Percentiles rank a stretch among this genome's conserved stretches.
phyloP scores from a whole-genome alignment of 257 asterid species.

The Lycium ferocissimum region DNA sequence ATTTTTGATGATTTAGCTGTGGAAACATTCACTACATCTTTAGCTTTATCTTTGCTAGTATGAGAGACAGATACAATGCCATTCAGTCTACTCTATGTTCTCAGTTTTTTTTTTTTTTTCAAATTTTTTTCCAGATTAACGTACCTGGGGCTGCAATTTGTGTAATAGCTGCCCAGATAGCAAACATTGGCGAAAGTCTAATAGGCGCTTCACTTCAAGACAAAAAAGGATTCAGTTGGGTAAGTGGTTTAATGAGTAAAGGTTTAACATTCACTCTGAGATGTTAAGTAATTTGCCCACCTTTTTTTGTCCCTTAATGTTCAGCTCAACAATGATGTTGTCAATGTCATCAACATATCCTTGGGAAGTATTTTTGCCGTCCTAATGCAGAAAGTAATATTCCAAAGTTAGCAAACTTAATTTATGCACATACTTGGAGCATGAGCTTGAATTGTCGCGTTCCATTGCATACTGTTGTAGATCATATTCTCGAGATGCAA shows the following conservation, averaged over 20 bases:
- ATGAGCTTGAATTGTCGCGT: neutral
- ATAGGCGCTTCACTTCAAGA: constrained; percentile 81
- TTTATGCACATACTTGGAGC: neutral
- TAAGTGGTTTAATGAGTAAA: constrained; percentile 32
- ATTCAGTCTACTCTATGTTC: neutral
- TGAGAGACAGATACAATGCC: neutral
- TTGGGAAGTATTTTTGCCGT: constrained; percentile 87
- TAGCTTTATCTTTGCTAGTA: neutral
- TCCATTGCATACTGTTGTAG: constrained; percentile 25
- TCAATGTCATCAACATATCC: constrained; percentile 81
- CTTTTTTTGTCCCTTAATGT: constrained; percentile 26
- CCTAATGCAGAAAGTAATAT: constrained; percentile 59
- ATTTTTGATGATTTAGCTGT: neutral
- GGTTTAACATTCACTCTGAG: neutral
- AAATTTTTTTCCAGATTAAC: constrained; percentile 53
- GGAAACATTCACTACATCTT: neutral
- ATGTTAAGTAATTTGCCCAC: neutral
- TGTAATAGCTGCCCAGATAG: constrained; percentile 88
- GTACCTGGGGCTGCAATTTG: constrained; percentile 62
- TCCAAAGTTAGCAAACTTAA: constrained; percentile 39
- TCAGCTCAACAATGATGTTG: constrained; percentile 86
- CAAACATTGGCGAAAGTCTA: constrained; percentile 94
- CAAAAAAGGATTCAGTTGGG: constrained; percentile 66
- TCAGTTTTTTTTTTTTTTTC: neutral
- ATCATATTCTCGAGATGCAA: neutral